Evolutionary conservation across 2,329 filamentous ascomycete species (phyloP), one percentile per base, ranked within the genome.

Genomic region (Clonostachys rosea): DNA sequence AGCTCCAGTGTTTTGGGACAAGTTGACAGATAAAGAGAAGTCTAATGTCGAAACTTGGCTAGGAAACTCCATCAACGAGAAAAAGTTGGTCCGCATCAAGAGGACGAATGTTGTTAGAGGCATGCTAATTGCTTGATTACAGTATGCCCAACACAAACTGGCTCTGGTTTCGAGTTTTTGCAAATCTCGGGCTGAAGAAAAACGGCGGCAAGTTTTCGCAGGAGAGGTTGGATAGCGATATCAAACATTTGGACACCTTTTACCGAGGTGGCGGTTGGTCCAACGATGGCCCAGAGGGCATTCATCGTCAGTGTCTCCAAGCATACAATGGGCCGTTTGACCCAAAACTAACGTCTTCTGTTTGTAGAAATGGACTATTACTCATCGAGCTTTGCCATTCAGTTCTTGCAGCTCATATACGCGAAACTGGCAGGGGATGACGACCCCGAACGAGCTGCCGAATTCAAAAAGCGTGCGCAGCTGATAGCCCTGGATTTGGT

Each of bases 91-190:
- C 24, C 9, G 9, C n/a, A 2, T 30, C 24, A 9, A 30, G 24
- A 30, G 24, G 9, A 30, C 6, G 5, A 30, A 9, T 30, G 24
- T 9, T 30, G 24, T 30, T 30, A 10, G 9, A 30, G 24, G 10
- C 9, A 30, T 30, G 9, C 24, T 30, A 30, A 30, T 30, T 46
- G 34, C 45, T 41, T 39, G 5, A 12, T n/a, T 4, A 35, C 56
- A 90, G 86, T 50, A 91, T 91, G 79, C 79, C 78, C 2, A 78
- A 82, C 56, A 81, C 78, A 17, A 77, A 76, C 53, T 84, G 85
- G 86, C 74, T 91, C 6, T 92, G 88, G 88, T 92, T 92, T 61
- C 81, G 88, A 36, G 86, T 92, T 5, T 92, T 92, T 59, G 87
- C 87, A 37, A 92, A 92, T 55, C 74, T 92, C 1, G 87, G 87